Evolutionary conservation across 2,329 filamentous ascomycete species (phyloP).

Genomic region (Didymella exigua): DNA sequence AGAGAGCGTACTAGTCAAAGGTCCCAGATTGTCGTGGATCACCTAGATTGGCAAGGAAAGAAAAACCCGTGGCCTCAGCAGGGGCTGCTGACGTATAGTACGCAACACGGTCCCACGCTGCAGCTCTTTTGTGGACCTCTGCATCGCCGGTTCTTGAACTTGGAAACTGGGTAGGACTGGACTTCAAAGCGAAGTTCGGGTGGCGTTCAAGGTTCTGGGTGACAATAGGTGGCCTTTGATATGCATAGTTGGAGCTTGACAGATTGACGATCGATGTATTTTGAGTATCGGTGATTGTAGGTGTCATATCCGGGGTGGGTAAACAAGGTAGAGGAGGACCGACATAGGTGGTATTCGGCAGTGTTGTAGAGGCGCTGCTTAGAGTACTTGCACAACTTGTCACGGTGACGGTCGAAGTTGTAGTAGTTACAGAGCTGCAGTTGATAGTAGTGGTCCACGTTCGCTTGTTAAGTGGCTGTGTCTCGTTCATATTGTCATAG

Average conservation of each 20-base stretch:
- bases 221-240: not conserved
- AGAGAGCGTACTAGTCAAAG: constrained; percentile 53
- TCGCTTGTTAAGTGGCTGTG: not conserved
- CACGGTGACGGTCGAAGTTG: constrained; percentile 20
- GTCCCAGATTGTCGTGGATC: constrained; percentile 60
- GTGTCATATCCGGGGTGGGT: not conserved
- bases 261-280: not conserved
- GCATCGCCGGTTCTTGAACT: not conserved
- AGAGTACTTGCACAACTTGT: constrained; percentile 10
- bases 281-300: not conserved
- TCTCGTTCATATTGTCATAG: not conserved
- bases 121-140: constrained; percentile 13
- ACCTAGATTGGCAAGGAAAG: constrained; percentile 65
- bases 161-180: not conserved
- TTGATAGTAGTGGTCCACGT: constrained; percentile 11
- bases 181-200: not conserved
- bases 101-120: constrained; percentile 52
- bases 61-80: constrained; percentile 57
- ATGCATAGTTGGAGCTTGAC: not conserved
- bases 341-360: constrained; percentile 10
- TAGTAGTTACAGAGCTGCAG: constrained; percentile 11
- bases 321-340: constrained; percentile 17
- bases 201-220: not conserved
- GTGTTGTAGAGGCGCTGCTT: not conserved
- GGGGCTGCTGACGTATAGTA: constrained; percentile 54